These are phyloP conservation scores for Nymphaea colorata DNA, from an alignment of 164 flowering plant genomes.

Conservation along the genomic window DNA sequence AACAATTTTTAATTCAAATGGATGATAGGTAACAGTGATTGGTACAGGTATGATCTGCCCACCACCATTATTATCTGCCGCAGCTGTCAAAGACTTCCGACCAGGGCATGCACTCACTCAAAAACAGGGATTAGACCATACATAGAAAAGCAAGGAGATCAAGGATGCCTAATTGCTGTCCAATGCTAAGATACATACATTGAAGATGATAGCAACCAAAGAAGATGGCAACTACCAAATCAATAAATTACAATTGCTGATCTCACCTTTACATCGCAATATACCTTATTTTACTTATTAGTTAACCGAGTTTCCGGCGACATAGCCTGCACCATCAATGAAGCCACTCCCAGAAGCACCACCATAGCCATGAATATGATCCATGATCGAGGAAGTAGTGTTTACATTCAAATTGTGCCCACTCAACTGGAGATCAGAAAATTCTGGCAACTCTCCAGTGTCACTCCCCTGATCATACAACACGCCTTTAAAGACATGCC, in stretches of 20 bases:
- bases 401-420: not conserved
- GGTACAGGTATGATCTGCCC: too few species aligned
- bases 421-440: not conserved
- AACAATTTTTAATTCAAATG: too few species aligned
- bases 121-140: too few species aligned
- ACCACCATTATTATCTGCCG: too few species aligned
- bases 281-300: not conserved
- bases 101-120: too few species aligned
- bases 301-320: not conserved
- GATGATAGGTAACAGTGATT: too few species aligned
- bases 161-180: too few species aligned
- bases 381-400: not conserved
- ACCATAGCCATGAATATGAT: not conserved
- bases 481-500: slow-evolving; percentile 82
- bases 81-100: too few species aligned
- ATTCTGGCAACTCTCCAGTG: slow-evolving; percentile 14
- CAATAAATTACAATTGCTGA: not conserved
- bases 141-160: too few species aligned
- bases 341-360: not conserved
- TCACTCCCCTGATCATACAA: slow-evolving; percentile 72
- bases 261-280: not conserved
- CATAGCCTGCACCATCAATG: not conserved
- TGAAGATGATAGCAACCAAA: not conserved
- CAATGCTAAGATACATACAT: too few species aligned
- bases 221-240: not conserved